These are phyloP conservation scores for Apophysomyces trapeziformis DNA, from an alignment of 371 early-diverging fungal genomes.

Conservation along the genomic window DNA sequence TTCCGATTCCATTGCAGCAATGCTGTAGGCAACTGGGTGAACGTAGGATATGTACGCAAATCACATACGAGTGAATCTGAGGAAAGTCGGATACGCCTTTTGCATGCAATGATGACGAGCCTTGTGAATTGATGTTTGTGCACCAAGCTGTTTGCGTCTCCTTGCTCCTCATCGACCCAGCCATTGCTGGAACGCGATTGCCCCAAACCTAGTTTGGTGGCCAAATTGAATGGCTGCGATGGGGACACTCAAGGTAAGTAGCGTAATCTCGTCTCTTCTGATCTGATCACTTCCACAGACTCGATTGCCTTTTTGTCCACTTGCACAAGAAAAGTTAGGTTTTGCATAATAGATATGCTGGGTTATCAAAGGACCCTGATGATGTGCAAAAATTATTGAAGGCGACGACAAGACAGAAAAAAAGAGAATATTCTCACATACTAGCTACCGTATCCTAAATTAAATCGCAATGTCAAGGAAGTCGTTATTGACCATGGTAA, in stretches of 20 bases:
- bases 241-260: constrained; percentile 11
- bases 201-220: neutral
- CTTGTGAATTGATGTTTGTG: constrained; percentile 9
- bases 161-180: constrained; percentile 33
- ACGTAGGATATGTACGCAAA: constrained; percentile 16
- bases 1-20: constrained; percentile 12
- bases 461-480: constrained; percentile 2
- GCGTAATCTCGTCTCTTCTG: neutral
- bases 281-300: constrained; percentile 16
- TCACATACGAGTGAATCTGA: constrained; percentile 8
- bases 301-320: constrained; percentile 14
- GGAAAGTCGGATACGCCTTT: neutral
- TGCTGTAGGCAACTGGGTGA: constrained; percentile 11
- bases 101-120: constrained; percentile 3
- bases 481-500: neutral
- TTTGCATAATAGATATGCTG: neutral
- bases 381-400: neutral
- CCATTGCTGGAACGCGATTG: constrained; percentile 6
- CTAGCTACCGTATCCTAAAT: neutral
- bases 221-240: constrained; percentile 7
- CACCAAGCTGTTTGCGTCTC: too few species aligned
- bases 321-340: neutral
- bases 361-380: neutral
- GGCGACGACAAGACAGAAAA: constrained; percentile 5
- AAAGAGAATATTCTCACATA: neutral